These are phyloP conservation scores for Lachnellula cervina DNA, from an alignment of 2,329 filamentous ascomycete species.

Conservation along the genomic window DNA sequence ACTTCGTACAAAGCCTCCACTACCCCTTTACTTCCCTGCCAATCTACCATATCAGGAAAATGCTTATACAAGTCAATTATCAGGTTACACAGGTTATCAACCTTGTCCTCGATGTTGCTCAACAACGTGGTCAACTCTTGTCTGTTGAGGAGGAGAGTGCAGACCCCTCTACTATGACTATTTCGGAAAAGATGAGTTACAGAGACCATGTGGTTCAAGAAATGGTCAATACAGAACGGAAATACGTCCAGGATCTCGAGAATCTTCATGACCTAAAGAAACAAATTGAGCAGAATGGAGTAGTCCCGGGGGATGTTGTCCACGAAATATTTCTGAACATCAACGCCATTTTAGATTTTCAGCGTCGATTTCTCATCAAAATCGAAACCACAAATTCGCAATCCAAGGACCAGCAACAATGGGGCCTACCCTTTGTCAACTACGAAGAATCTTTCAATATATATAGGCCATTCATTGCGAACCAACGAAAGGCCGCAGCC, in stretches of 20 bases:
- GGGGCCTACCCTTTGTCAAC: conserved; percentile 85
- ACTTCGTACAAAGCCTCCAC: background rate
- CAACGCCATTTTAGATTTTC: conserved; percentile 90
- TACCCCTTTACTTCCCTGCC: background rate
- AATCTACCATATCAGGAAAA: background rate
- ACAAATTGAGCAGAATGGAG: conserved; percentile 78
- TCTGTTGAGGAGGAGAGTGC: conserved; percentile 48
- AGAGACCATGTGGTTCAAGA: conserved; percentile 88
- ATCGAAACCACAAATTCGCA: conserved; percentile 93
- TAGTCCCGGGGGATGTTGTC: conserved; percentile 82
- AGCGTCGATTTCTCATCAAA: conserved; percentile 88
- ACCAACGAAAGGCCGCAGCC: conserved; percentile 84
- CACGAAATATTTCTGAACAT: conserved; percentile 97
- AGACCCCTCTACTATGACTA: conserved; percentile 41
- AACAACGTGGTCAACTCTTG: conserved; percentile 68
- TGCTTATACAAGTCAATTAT: background rate
- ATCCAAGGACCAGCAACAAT: conserved; percentile 72
- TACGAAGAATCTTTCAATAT: conserved; percentile 87
- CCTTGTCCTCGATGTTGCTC: conserved; percentile 80
- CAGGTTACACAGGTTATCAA: conserved; percentile 89
- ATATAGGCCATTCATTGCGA: conserved; percentile 96
- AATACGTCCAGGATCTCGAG: conserved; percentile 96
- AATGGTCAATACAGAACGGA: conserved; percentile 89
- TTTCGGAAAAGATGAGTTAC: conserved; percentile 61
- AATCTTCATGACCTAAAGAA: conserved; percentile 91